These are phyloP conservation scores for Crucibulum laeve DNA, from an alignment of 768 basidiomycete species.

Conservation along the genomic window DNA sequence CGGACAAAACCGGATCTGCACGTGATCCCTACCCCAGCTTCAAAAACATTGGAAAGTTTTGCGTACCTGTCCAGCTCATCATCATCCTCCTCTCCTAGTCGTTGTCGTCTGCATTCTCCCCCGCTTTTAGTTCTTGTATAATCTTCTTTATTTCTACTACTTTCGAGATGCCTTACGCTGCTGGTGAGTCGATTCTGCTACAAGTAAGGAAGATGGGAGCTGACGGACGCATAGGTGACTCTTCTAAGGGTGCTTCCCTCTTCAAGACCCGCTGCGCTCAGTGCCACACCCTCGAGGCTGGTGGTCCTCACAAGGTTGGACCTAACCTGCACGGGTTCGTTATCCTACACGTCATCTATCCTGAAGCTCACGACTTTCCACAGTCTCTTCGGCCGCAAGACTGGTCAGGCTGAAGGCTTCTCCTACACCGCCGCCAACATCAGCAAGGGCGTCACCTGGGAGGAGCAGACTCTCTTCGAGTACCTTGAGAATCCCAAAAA, in stretches of 20 bases:
- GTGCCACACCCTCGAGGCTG: constrained; percentile 83
- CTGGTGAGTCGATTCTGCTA: constrained; percentile 24
- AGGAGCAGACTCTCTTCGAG: constrained; percentile 86
- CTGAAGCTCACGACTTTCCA: neutral
- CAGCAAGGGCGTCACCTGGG: constrained; percentile 90
- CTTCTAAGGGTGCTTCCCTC: constrained; percentile 84
- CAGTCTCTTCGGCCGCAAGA: constrained; percentile 81
- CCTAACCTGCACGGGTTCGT: constrained; percentile 92
- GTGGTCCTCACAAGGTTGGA: constrained; percentile 85
- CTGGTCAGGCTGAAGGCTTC: constrained; percentile 82
- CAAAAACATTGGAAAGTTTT: constrained; percentile 21
- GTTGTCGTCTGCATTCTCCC: constrained; percentile 10
- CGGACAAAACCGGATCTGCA: constrained; percentile 28
- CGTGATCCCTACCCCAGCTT: constrained; percentile 14
- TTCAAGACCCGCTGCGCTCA: constrained; percentile 97
- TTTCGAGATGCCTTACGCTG: constrained; percentile 33
- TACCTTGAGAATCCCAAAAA: constrained; percentile 98
- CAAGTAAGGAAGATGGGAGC: constrained; percentile 1
- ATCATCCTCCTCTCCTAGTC: constrained; percentile 5
- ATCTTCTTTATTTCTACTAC: constrained; percentile 12
- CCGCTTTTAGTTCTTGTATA: constrained; percentile 14
- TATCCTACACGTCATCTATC: neutral
- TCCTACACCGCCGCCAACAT: constrained; percentile 94
- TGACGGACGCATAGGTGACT: constrained; percentile 54
- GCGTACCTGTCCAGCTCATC: constrained; percentile 11